Base-by-base conservation (phyloP, 371 early-diverging fungal genomes). In the Saksenaea oblongispora region DNA sequence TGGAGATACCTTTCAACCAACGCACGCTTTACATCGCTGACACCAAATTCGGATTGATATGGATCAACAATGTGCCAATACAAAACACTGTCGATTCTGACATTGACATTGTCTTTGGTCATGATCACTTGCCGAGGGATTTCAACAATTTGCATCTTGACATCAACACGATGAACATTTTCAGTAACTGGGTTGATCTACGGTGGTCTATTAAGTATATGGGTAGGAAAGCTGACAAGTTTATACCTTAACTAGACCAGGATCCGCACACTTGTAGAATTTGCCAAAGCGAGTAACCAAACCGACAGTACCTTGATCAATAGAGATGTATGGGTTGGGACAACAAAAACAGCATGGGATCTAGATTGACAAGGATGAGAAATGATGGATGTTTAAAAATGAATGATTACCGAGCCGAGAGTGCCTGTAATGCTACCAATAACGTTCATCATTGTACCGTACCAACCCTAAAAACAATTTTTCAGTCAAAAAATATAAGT, bases 41-140 rank as follows among this genome's bases (percentile, higher is more conserved):
- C 91, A 18, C 90, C 86, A 65, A 84, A 96, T 7, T 76, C 75
- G 0, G 96, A 89, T 42, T 85, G 84, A 65, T 89, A 95, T 1
- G 96, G 96, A 61, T 97, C 92, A 4, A 86, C 77, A 44, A 92
- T 75, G 60, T 87, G 86, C 92, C 92, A 95, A 67, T 92, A 97
- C 2, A 96, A 69, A 5, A 96, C 94, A 1, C 90, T 84, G 65
- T 96, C 97, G 61, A 97, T 89, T 4, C 64, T 64, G 27, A 97
- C 81, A 35, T 77, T 84, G 58, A 94, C 93, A 62, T 95, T 95
- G 75, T 95, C 95, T 58, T 92, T 91, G 63, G 96, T 93, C 82
- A 95, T 92, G 70, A 96, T 90, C 17, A 79, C 75, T 73, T 96
- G 94, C n/a, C 73, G 63, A 7, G 87, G 85, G 47, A 96, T 89